Base-by-base conservation (phyloP, 345 rosid genomes). In the Dovyalis caffra region DNA sequence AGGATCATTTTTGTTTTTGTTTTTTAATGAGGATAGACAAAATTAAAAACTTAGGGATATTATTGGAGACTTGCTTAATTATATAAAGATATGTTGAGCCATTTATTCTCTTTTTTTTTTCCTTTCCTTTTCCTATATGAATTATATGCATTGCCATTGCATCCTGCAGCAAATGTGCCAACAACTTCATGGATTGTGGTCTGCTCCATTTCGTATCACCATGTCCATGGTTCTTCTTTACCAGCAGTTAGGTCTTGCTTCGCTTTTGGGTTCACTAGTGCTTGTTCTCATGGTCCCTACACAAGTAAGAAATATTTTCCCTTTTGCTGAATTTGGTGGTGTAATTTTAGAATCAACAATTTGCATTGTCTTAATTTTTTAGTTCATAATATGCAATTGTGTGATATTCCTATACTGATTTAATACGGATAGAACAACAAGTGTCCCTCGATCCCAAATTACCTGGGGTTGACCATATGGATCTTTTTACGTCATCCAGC, bases 141-240 rank as follows among this genome's bases (percentile, higher is more conserved):
- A 11, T 43, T 11, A 66, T 10, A 38, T 37, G 28, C 38, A 33
- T 1, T 37, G 15, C 16, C 25, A 9, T 66, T 66, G n/a, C 23
- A 40, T 72, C 23, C 2, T 69, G 29, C 71, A 80, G 83, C 79
- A 72, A 80, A 64, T 80, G 51, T 80, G 80, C 67, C 83, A 68
- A 68, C 83, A 29, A 53, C 77, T 80, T 64, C 83, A 80, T 68
- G 76, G 66, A 26, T 62, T 80, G 40, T 80, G 83, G 83, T 80
- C 83, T 18, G 74, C 83, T 10, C 83, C 83, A 68, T 80, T 80
- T 68, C 74, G 83, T 37, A 80, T 80, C 80, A 80, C 71, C 3
- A 34, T 80, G 15, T 49, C 80, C n/a, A 76, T 80, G 83, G 71
- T 76, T 68, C 83, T 80, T 38, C 80, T 80, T 61, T 80, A 76